Percentiles rank a stretch among this genome's conserved stretches.
These are phyloP conservation scores for Colletotrichum sp. DNA, from an alignment of 2,329 filamentous ascomycete species.

Conservation along the genomic window DNA sequence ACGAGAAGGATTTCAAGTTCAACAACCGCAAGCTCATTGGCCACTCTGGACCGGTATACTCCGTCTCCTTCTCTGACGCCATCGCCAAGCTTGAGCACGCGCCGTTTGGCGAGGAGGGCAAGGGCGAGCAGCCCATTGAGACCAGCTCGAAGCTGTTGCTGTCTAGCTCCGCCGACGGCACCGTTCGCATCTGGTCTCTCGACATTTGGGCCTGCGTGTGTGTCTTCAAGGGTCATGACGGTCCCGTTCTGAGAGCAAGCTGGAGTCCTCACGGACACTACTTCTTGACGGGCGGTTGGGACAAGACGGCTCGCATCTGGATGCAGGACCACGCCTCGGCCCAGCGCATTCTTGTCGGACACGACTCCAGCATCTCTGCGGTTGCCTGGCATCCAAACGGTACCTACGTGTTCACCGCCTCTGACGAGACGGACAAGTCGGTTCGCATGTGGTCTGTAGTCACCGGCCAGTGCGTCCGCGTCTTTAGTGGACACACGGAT, in stretches of 20 bases:
- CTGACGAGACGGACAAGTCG: constrained; percentile 83
- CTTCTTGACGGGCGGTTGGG: constrained; percentile 85
- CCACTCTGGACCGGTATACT: constrained; percentile 88
- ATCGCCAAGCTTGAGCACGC: constrained; percentile 60
- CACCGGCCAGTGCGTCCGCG: constrained; percentile 83
- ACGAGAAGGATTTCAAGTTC: constrained; percentile 63
- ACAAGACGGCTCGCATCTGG: constrained; percentile 91
- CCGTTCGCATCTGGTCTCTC: constrained; percentile 90
- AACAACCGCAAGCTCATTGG: constrained; percentile 79
- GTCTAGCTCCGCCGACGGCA: constrained; percentile 86
- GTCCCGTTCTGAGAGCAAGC: constrained; percentile 84
- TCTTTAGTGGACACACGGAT: constrained; percentile 91
- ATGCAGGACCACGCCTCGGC: constrained; percentile 91
- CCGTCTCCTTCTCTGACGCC: constrained; percentile 81
- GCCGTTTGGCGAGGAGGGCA: constrained; percentile 55
- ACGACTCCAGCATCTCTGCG: constrained; percentile 90
- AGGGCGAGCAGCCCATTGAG: constrained; percentile 46
- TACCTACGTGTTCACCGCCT: constrained; percentile 90
- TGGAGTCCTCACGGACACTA: constrained; percentile 97
- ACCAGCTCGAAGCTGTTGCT: constrained; percentile 77
- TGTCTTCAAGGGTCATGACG: constrained; percentile 91
- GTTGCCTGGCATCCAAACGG: constrained; percentile 96
- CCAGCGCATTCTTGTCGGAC: constrained; percentile 86
- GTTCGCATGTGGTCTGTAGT: constrained; percentile 97
- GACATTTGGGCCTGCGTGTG: constrained; percentile 93